Evolutionary conservation across 208 protist genomes (phyloP), one percentile per base, ranked within the genome.

Genomic region (Tritrichomonas foetus): DNA sequence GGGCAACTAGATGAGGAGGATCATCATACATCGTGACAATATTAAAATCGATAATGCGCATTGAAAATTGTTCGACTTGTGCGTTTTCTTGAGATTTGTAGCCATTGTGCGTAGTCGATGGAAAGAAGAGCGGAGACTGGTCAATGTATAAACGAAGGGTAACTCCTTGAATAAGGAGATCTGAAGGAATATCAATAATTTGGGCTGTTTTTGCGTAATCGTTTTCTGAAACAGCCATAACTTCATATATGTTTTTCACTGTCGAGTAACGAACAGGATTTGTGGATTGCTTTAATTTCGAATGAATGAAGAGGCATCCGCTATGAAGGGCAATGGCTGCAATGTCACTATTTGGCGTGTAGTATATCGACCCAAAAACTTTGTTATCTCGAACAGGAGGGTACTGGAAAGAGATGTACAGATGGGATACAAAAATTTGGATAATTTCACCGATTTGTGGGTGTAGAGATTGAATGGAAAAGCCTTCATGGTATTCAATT

Each of bases 11-110:
- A 50, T 82, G 33, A 22, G 74, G 74, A 20, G 41, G 33, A 50
- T 82, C 74, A 39, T 82, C 74, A 27, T 82, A 82, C 74, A 82
- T 82, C 11, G 74, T 50, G 20, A 82, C 25, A n/a, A 82, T 39
- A 39, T 47, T 47, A 25, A 82, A 82, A 30, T 82, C 41, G 0
- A 39, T 47, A 50, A 82, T 39, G 8, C 74, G 33, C 3, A 82
- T 20, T 9, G 74, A 44, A 82, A 47, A 82, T 30, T 0, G 41
- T 47, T 33, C 33, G 27, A 50, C 14, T 50, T 82, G 74, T 20
- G 1, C n/a, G 39, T 50, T 27, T 82, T 82, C 74, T 50, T 82
- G 74, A 20, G 74, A 82, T 50, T 82, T 50, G 33, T 47, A 47
- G 9, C 39, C 39, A 50, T 82, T 82, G 33, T 39, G 33, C 3